A percentile compares a stretch with the other conserved stretches of the same genome.
These are phyloP conservation scores for Parafenestella ontariensis DNA, from an alignment of 2,329 filamentous ascomycete genomes.

Conservation along the genomic window DNA sequence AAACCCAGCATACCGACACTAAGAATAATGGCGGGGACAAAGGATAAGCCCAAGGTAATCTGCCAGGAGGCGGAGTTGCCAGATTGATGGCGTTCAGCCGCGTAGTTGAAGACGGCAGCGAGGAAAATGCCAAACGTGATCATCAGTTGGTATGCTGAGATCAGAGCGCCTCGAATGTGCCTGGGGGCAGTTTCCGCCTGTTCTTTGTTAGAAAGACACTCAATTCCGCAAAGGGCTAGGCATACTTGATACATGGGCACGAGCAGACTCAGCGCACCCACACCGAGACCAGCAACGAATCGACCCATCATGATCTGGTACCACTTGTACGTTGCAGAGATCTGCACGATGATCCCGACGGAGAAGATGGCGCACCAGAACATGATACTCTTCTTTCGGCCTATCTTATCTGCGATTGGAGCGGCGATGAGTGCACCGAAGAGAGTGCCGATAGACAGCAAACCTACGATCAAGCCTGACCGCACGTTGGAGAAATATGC, in stretches of 20 bases:
- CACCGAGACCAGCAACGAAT: slow-evolving; percentile 68
- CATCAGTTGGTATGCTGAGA: slow-evolving; percentile 70
- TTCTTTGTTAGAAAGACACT: neutral
- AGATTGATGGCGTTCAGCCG: slow-evolving; percentile 57
- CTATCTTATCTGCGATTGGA: slow-evolving; percentile 66
- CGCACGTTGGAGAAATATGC: slow-evolving; percentile 38
- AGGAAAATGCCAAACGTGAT: slow-evolving; percentile 71
- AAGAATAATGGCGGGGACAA: slow-evolving; percentile 61
- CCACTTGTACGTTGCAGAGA: slow-evolving; percentile 64
- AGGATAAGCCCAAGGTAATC: slow-evolving; percentile 66
- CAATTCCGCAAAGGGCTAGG: neutral
- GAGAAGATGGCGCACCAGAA: slow-evolving; percentile 66
- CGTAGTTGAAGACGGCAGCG: slow-evolving; percentile 62
- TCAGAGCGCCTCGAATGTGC: slow-evolving; percentile 67
- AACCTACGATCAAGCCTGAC: slow-evolving; percentile 38
- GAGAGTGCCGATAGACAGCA: slow-evolving; percentile 74
- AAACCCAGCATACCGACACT: slow-evolving; percentile 61
- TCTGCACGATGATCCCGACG: slow-evolving; percentile 69
- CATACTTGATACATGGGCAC: slow-evolving; percentile 63
- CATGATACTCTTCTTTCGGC: slow-evolving; percentile 67
- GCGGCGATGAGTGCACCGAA: slow-evolving; percentile 68
- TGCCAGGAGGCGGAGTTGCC: slow-evolving; percentile 64
- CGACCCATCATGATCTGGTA: slow-evolving; percentile 68
- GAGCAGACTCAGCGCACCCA: slow-evolving; percentile 68
- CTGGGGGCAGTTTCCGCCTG: slow-evolving; percentile 67